Evolutionary conservation across 2,329 filamentous ascomycete genomes (phyloP).

Genomic region (Lecanoromycetidae sp.): DNA sequence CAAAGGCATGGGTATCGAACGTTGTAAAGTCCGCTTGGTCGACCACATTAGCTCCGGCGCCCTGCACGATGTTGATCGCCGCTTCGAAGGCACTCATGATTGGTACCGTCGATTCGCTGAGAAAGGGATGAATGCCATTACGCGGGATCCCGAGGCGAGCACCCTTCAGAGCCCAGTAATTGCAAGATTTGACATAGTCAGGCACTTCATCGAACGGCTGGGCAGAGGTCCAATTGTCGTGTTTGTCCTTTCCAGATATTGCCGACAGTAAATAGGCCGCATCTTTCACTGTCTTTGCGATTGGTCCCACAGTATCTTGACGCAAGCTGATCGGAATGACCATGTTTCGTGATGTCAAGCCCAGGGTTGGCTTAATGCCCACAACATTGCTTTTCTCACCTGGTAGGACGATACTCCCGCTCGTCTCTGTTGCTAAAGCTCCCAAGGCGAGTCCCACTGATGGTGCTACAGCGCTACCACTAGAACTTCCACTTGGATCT

Average conservation of each 20-base stretch:
- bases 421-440: slow-evolving; percentile 16
- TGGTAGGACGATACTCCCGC: slow-evolving; percentile 16
- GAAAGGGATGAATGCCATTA: slow-evolving; percentile 13
- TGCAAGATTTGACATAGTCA: slow-evolving; percentile 17
- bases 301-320: slow-evolving; percentile 17
- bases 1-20: slow-evolving; percentile 9
- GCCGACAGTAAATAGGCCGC: slow-evolving; percentile 15
- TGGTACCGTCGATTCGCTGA: slow-evolving; percentile 4
- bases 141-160: slow-evolving; percentile 17
- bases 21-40: slow-evolving; percentile 13
- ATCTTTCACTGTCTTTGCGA: slow-evolving; percentile 17
- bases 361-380: slow-evolving; percentile 19
- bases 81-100: slow-evolving; percentile 16
- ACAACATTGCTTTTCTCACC: slow-evolving; percentile 20
- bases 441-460: slow-evolving; percentile 15
- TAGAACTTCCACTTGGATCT: slow-evolving; percentile 17
- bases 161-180: slow-evolving; percentile 12
- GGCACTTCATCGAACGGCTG: slow-evolving; percentile 15
- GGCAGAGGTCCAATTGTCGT: slow-evolving; percentile 17
- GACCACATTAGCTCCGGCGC: slow-evolving; percentile 10
- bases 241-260: slow-evolving; percentile 15
- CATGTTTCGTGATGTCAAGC: slow-evolving; percentile 15
- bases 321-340: slow-evolving; percentile 16
- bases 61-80: slow-evolving; percentile 9
- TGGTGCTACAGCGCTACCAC: slow-evolving; percentile 16